Percentiles rank a stretch among this genome's conserved stretches.
Evolutionary conservation across 2,329 filamentous ascomycete species (phyloP).

Genomic region (Penicillium glabrum): DNA sequence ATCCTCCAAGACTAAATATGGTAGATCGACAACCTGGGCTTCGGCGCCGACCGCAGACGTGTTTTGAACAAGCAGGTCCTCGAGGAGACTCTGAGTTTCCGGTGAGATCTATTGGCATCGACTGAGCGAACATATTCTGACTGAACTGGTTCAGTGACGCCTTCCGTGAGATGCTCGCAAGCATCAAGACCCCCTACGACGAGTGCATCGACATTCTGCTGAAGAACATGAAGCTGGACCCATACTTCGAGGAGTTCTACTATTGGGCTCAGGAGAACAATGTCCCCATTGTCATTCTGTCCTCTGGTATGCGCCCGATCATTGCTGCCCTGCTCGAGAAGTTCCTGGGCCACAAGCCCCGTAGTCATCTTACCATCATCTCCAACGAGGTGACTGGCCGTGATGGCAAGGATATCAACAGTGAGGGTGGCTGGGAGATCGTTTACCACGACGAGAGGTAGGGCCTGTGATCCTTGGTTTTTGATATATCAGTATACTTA

Average conservation of each 20-base stretch:
- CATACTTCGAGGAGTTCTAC: constrained; percentile 84
- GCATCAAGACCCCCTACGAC: constrained; percentile 74
- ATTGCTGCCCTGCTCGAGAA: constrained; percentile 80
- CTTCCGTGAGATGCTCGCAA: constrained; percentile 91
- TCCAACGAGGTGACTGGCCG: constrained; percentile 74
- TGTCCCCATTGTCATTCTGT: constrained; percentile 88
- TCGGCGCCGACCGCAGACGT: constrained; percentile 68
- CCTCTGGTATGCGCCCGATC: constrained; percentile 88
- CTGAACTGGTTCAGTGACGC: constrained; percentile 56
- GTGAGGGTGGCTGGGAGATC: constrained; percentile 83
- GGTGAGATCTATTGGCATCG: constrained; percentile 40
- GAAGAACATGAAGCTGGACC: constrained; percentile 84
- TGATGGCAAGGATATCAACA: constrained; percentile 72
- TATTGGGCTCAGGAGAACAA: constrained; percentile 77
- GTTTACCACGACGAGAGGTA: constrained; percentile 82
- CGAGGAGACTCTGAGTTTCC: constrained; percentile 68
- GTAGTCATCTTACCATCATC: constrained; percentile 76
- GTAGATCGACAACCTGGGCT: constrained; percentile 87
- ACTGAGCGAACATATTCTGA: constrained; percentile 3
- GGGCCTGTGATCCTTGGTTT: constrained; percentile 10
- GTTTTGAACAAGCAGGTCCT: constrained; percentile 77
- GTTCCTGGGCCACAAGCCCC: constrained; percentile 74
- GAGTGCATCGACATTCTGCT: constrained; percentile 77
- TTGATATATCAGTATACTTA: not conserved
- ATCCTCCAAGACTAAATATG: constrained; percentile 47